phyloP scores from a whole-genome alignment of 106 monocot species.

The Acanthochlamys bracteata region DNA sequence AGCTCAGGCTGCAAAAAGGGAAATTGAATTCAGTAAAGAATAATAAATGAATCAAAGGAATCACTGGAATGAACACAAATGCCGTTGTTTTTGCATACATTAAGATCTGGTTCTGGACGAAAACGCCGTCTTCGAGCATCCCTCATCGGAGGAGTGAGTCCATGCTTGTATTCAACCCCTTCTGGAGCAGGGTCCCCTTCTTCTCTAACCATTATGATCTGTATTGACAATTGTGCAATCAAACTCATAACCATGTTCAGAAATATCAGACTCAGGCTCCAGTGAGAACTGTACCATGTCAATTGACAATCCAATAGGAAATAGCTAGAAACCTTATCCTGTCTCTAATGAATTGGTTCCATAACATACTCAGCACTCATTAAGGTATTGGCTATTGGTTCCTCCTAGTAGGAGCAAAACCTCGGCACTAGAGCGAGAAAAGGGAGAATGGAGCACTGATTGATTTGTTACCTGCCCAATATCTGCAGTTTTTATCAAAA shows the following conservation, averaged over 20 bases:
- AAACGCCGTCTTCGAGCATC: conserved; percentile 84
- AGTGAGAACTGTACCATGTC: too few relatives aligned
- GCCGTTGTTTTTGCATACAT: conserved; percentile 45
- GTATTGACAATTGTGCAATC: neutral
- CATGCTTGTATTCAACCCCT: conserved; percentile 84
- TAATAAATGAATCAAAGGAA: neutral
- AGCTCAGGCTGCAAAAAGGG: conserved; percentile 60
- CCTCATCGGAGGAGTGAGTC: conserved; percentile 94
- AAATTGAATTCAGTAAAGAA: neutral
- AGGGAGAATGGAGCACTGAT: neutral
- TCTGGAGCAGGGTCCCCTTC: conserved; percentile 77
- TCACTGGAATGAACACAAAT: neutral
- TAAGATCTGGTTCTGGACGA: conserved; percentile 92
- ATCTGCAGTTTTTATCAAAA: conserved; percentile 85
- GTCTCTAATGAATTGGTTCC: too few relatives aligned
- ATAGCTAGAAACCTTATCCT: too few relatives aligned
- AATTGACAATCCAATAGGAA: too few relatives aligned
- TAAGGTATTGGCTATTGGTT: too few relatives aligned
- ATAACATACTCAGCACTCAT: too few relatives aligned
- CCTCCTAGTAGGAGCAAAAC: neutral
- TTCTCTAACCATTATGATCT: conserved; percentile 92
- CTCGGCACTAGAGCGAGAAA: neutral
- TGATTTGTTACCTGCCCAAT: conserved; percentile 60
- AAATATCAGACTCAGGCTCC: too few relatives aligned
- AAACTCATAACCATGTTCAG: neutral